Evolutionary conservation across 1,284 basidiomycete genomes (phyloP), one percentile per base, ranked within the genome.

Genomic region (Leccinum fuscescens): DNA sequence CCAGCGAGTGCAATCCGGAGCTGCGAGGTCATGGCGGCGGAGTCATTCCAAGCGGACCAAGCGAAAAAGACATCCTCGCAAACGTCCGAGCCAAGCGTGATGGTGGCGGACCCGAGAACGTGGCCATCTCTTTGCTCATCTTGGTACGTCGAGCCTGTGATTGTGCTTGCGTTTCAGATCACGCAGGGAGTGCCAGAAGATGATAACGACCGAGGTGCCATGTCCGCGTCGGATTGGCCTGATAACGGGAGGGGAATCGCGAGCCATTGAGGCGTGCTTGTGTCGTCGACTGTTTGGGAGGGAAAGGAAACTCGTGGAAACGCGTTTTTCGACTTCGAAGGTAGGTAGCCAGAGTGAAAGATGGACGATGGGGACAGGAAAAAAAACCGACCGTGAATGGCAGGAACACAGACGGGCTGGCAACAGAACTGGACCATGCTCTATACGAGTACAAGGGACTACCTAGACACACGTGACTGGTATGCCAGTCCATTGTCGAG

Each of bases 401-500:
- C 7, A 14, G 37, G 4, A 39, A 39, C 39, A 42, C 39, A 17
- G n/a, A 42, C 8, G 4, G 39, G 15, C 8, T 2, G 39, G 39
- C 15, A 42, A 42, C 39, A 37, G 37, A 15, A 37, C 37, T 37
- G 37, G 37, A 37, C 14, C 39, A 42, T 4, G 39, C 39, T 42
- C 39, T 42, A 42, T 42, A 42, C 39, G 39, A 15, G 39, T 42
- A 42, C 39, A 42, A 42, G 39, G n/a, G 4, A 42, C 39, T 42
- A 42, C 39, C n/a, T 42, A 42, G 39, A 42, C 39, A 39, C 39
- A 42, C 15, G 39, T 42, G 39, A 42, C n/a, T 42, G 39, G 14
- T 39, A 9, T 15, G 14, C 35, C 35, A 37, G 35, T 15, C 14
- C 14, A 37, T 14, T 92, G 89, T 44, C 92, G 46, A 24, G 51